These are phyloP conservation scores for Cryptococcus depauperatus DNA, from an alignment of 1,284 basidiomycete species.

Conservation along the genomic window DNA sequence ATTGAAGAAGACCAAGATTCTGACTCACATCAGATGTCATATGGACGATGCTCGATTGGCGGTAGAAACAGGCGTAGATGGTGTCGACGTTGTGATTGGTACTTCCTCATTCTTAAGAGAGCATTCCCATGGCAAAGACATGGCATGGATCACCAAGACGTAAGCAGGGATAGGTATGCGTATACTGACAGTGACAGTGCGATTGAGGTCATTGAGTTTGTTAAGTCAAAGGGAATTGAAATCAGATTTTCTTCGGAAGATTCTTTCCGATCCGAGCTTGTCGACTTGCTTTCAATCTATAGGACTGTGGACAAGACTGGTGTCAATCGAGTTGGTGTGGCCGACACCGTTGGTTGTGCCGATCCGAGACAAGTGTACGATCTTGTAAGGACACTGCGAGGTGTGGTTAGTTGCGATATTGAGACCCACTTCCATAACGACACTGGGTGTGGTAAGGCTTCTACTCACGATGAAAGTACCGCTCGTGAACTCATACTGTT, in stretches of 20 bases:
- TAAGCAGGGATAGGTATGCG: slow-evolving; percentile 12
- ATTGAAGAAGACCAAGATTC: slow-evolving; percentile 70
- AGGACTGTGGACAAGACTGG: slow-evolving; percentile 99
- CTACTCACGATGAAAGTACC: slow-evolving; percentile 49
- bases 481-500: slow-evolving; percentile 45
- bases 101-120: slow-evolving; percentile 98
- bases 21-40: slow-evolving; percentile 99
- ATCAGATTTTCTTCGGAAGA: slow-evolving; percentile 99
- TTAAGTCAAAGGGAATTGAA: slow-evolving; percentile 99
- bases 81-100: slow-evolving; percentile 98
- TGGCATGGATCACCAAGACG: slow-evolving; percentile 98
- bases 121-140: slow-evolving; percentile 99
- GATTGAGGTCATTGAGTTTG: slow-evolving; percentile 97
- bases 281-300: slow-evolving; percentile 97
- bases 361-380: slow-evolving; percentile 99
- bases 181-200: slow-evolving; percentile 40
- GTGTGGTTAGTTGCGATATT: slow-evolving; percentile 94
- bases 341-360: slow-evolving; percentile 97
- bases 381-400: slow-evolving; percentile 88
- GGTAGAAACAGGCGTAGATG: slow-evolving; percentile 97
- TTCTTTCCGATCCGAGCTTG: slow-evolving; percentile 98
- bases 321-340: slow-evolving; percentile 97
- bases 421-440: slow-evolving; percentile 99
- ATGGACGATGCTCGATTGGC: slow-evolving; percentile 99
- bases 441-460: slow-evolving; percentile 74